Percentiles rank a stretch among this genome's conserved stretches.
phyloP scores from a whole-genome alignment of 2,329 filamentous ascomycete genomes.

The Plectosphaerella cucumerina region DNA sequence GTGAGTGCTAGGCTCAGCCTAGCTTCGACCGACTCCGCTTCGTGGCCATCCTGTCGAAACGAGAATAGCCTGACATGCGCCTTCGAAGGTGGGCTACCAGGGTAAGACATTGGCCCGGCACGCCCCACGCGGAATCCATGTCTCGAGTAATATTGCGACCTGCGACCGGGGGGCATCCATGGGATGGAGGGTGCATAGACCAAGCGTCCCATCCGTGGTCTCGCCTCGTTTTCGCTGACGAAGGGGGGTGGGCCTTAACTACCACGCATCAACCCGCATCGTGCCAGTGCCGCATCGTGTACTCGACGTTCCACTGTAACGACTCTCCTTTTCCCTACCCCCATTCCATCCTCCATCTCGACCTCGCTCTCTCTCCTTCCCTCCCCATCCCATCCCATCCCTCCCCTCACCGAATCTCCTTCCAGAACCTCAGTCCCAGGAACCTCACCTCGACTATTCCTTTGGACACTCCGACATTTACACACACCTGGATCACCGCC shows the following conservation, averaged over 20 bases:
- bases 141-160: constrained; percentile 1
- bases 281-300: no score
- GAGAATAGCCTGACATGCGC: background rate
- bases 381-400: constrained; percentile 19
- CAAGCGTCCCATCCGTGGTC: no score
- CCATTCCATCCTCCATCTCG: constrained; percentile 10
- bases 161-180: background rate
- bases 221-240: no score
- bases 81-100: background rate
- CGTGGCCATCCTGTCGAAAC: background rate
- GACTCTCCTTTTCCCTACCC: constrained; percentile 1
- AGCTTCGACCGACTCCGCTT: background rate
- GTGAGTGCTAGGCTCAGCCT: no score
- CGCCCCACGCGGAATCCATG: background rate
- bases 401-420: constrained; percentile 24
- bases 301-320: no score
- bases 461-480: constrained; percentile 13
- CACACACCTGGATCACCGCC: constrained; percentile 5
- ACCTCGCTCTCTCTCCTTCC: constrained; percentile 2
- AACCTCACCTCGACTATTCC: constrained; percentile 7
- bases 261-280: no score
- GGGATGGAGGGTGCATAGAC: no score
- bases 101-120: background rate
- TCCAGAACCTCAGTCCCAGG: constrained; percentile 6
- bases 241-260: no score